Percentiles rank a stretch among this genome's conserved stretches.
These are phyloP conservation scores for Pueraria montana DNA, from an alignment of 306 rosid genomes.

Conservation along the genomic window DNA sequence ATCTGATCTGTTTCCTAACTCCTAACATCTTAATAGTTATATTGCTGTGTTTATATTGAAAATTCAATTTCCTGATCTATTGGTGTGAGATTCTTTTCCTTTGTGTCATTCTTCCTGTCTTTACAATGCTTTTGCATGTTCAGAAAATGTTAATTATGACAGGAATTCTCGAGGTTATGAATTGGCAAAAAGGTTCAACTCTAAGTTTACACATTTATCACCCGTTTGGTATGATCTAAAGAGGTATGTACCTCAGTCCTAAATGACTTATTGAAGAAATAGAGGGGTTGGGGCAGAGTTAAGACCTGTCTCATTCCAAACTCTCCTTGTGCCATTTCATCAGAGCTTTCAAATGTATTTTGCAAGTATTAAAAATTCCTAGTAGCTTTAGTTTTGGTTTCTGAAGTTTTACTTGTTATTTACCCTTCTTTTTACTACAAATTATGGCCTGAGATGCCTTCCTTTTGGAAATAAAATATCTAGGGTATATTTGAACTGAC, in stretches of 20 bases:
- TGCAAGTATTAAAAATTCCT: not conserved
- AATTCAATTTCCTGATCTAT: not conserved
- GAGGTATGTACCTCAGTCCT: constrained; percentile 66
- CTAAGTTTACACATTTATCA: constrained; percentile 92
- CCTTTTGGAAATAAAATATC: constrained; percentile 31
- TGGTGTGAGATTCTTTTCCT: too few species aligned
- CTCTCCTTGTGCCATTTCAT: not conserved
- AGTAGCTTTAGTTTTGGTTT: constrained; percentile 21
- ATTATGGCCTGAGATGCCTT: constrained; percentile 19
- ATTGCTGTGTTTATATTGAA: constrained; percentile 26
- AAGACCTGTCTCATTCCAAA: constrained; percentile 1
- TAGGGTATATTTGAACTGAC: constrained; percentile 13
- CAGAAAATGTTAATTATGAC: constrained; percentile 47
- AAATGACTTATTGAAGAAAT: constrained; percentile 20
- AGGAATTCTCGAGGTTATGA: constrained; percentile 97
- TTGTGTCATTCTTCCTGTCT: too few species aligned
- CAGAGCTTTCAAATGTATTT: constrained; percentile 24
- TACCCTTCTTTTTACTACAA: not conserved
- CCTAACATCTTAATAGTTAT: not conserved
- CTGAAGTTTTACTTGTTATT: constrained; percentile 35
- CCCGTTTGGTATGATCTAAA: constrained; percentile 97
- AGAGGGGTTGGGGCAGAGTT: constrained; percentile 34
- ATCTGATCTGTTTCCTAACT: not conserved
- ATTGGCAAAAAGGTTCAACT: constrained; percentile 82
- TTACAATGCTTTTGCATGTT: not conserved